Evolutionary conservation across 768 basidiomycete species (phyloP).

Genomic region (Clavaria fumosa): DNA sequence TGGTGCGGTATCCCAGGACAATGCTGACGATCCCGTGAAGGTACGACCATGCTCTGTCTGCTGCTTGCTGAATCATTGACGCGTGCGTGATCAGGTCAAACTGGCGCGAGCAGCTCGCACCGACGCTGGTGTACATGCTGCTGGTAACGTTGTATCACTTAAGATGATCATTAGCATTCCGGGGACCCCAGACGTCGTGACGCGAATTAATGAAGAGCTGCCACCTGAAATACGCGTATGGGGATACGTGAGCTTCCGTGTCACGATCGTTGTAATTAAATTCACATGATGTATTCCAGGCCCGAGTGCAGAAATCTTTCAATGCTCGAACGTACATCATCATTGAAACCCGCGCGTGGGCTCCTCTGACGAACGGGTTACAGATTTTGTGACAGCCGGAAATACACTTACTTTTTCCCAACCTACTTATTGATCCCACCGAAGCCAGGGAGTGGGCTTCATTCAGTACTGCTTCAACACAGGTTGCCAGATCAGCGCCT

Average conservation of each 20-base stretch:
- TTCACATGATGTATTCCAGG: conserved; percentile 20
- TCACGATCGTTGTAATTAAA: conserved; percentile 8
- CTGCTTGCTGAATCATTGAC: neutral
- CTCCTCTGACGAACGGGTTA: too few relatives aligned
- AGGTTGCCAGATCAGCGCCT: too few relatives aligned
- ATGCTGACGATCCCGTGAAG: conserved; percentile 81
- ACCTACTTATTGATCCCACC: conserved; percentile 88
- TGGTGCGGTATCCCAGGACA: conserved; percentile 90
- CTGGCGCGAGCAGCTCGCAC: conserved; percentile 86
- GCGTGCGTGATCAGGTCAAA: conserved; percentile 38
- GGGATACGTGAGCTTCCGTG: conserved; percentile 73
- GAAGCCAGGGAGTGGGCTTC: conserved; percentile 53
- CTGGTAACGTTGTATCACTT: conserved; percentile 83
- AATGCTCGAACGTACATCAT: conserved; percentile 51
- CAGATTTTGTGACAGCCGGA: conserved; percentile 86
- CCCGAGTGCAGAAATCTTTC: conserved; percentile 67
- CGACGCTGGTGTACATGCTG: conserved; percentile 95
- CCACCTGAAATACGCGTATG: conserved; percentile 89
- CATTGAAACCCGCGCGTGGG: too few relatives aligned
- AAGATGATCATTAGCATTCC: conserved; percentile 77
- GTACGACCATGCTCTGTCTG: conserved; percentile 20
- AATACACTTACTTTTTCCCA: conserved; percentile 96
- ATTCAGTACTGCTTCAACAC: conserved; percentile 26
- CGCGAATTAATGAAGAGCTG: conserved; percentile 70
- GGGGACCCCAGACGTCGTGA: conserved; percentile 51